Base-by-base conservation (phyloP, 352 stramenopile species). In the Pythium vanterpoolii region DNA sequence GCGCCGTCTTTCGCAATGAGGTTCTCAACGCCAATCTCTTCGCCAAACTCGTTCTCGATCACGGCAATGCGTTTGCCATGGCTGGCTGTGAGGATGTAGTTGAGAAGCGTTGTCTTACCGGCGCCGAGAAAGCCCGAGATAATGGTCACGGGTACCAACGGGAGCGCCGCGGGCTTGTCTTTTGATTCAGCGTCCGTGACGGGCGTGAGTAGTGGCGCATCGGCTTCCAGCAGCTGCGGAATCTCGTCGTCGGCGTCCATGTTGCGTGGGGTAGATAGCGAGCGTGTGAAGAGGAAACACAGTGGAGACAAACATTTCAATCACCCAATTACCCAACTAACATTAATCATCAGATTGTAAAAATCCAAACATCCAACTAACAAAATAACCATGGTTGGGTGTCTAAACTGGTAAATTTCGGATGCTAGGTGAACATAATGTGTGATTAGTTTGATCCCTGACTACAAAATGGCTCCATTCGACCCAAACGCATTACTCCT, bases 41-140 rank as follows among this genome's bases (percentile, higher is more conserved):
- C 92, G 31, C 97, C 97, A 69, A 99, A 99, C 70, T 99, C 97
- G 77, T 99, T 99, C 73, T 99, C 96, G 66, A 99, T 98, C 28
- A 99, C 96, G 1, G 96, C 95, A 54, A 99, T 96, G 61, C 93
- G 95, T 72, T 95, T 96, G 16, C 93, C 95, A 60, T 98, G 95
- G 5, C 63, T 59, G 26, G 87, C 91, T 16, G 82, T 90, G 27
- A 99, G 68, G 45, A 99, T 98, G 64, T 97, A 92, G 72, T 98
- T 96, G n/a, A 99, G 82, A 24, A 99, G 76, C 21, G 96, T 99
- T 31, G 97, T 99, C 74, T 99, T 99, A 18, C 97, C 97, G 6
- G 84, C 90, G 11, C 96, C 96, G 7, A 98, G 67, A 65, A 98
- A 98, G 34, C 96, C 96, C 30, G 96, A 98, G 39, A 99, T 72